phyloP scores from a whole-genome alignment of 495 filamentous ascomycete species.

The Bacidia rubella region DNA sequence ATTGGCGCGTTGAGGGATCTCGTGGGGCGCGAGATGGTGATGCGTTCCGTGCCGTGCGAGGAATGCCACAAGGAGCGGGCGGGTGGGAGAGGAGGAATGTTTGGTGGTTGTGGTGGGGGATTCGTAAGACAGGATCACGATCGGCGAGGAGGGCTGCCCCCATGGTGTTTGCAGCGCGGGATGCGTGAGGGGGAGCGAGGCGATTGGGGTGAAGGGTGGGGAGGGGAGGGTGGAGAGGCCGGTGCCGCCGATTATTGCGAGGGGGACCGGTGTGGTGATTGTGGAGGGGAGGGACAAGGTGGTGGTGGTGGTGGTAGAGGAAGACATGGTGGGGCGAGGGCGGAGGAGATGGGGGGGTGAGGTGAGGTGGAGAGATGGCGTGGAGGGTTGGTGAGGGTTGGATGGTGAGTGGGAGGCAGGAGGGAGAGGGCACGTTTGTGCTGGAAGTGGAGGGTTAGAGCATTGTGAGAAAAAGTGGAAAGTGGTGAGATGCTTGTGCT shows the following conservation, averaged over 20 bases:
- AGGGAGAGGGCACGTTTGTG: background rate
- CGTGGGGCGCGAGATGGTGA: conserved; percentile 84
- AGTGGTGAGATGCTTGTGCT: background rate
- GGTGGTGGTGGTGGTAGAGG: conserved; percentile 40
- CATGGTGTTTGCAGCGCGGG: conserved; percentile 58
- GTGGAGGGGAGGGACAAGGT: conserved; percentile 3
- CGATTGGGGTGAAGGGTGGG: conserved; percentile 66
- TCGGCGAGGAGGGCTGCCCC: conserved; percentile 81
- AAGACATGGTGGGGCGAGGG: conserved; percentile 29
- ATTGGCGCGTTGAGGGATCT: conserved; percentile 84
- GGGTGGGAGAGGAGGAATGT: conserved; percentile 12
- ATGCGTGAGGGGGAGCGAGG: conserved; percentile 52
- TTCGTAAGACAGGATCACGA: conserved; percentile 74
- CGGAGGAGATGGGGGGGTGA: conserved; percentile 25
- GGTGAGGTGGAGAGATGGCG: background rate
- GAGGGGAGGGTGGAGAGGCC: conserved; percentile 59
- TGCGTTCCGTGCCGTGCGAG: conserved; percentile 78
- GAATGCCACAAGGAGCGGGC: conserved; percentile 70
- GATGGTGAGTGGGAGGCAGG: background rate
- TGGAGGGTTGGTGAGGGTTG: background rate
- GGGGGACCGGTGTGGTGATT: conserved; percentile 56
- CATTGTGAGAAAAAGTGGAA: background rate
- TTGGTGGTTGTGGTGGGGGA: conserved; percentile 36
- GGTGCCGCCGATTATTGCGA: conserved; percentile 95
- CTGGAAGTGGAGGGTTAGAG: background rate